Percentiles rank a stretch among this genome's conserved stretches.
phyloP scores from a whole-genome alignment of 192 early-diverging fungal genomes.

The Mortierella alpina region DNA sequence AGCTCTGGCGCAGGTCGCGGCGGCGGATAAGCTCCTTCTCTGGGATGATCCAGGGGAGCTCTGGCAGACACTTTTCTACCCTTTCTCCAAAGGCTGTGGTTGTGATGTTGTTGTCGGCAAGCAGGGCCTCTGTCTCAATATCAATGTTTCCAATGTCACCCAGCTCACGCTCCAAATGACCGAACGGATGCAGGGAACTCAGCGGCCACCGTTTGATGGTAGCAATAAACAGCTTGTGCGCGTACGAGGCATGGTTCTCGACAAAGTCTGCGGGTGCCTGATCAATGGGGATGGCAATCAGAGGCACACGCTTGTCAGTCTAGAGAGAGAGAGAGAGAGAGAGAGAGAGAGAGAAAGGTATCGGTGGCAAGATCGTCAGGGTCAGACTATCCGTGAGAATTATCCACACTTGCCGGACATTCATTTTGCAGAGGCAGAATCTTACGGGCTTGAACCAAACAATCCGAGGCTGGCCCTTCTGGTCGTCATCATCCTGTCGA shows the following conservation, averaged over 20 bases:
- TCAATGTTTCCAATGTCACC: slow-evolving; percentile 83
- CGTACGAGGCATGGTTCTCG: slow-evolving; percentile 68
- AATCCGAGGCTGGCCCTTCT: slow-evolving; percentile 64
- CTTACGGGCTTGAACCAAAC: slow-evolving; percentile 83
- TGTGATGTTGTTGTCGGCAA: slow-evolving; percentile 85
- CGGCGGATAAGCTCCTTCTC: slow-evolving; percentile 72
- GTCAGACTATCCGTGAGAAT: no score
- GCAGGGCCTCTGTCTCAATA: slow-evolving; percentile 82
- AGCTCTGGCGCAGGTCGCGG: slow-evolving; percentile 75
- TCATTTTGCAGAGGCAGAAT: neutral
- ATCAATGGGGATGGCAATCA: slow-evolving; percentile 81
- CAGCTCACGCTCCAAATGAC: slow-evolving; percentile 75
- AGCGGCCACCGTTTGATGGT: slow-evolving; percentile 81
- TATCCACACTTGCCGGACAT: neutral
- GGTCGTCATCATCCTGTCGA: slow-evolving; percentile 55
- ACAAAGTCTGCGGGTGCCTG: slow-evolving; percentile 78
- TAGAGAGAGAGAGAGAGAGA: slow-evolving; percentile 1
- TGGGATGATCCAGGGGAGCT: slow-evolving; percentile 83
- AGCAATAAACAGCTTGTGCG: slow-evolving; percentile 69
- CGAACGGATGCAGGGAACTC: slow-evolving; percentile 80
- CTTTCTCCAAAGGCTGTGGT: slow-evolving; percentile 77
- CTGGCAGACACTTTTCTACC: slow-evolving; percentile 82
- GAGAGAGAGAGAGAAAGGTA: neutral
- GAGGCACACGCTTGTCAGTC: slow-evolving; percentile 81
- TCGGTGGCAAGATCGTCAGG: neutral